A percentile compares a stretch with the other conserved stretches of the same genome.
phyloP scores from a whole-genome alignment of 768 basidiomycete genomes.

The Cyclocybe cylindracea region DNA sequence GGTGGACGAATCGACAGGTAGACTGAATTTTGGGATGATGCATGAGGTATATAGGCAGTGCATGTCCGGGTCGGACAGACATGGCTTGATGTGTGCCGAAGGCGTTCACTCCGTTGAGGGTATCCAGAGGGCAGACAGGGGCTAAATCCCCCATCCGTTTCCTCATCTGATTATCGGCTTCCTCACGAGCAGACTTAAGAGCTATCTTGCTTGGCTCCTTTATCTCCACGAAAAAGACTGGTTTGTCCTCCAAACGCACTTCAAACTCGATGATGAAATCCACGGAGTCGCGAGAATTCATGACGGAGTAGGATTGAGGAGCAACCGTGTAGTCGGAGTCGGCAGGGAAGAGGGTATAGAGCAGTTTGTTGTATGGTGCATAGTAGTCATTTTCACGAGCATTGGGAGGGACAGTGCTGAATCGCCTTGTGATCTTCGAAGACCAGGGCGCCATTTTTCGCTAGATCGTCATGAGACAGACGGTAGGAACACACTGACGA shows the following conservation, averaged over 20 bases:
- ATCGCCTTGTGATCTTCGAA: neutral
- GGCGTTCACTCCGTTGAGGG: slow-evolving; percentile 25
- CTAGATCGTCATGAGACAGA: too few relatives aligned
- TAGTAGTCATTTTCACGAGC: too few relatives aligned
- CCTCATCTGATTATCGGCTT: slow-evolving; percentile 22
- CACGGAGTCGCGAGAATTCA: neutral
- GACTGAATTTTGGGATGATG: neutral
- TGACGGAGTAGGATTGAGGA: slow-evolving; percentile 6
- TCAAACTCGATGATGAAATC: slow-evolving; percentile 20
- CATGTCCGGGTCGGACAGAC: slow-evolving; percentile 8
- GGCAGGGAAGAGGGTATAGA: slow-evolving; percentile 15
- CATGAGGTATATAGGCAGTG: neutral
- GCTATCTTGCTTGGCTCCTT: slow-evolving; percentile 11
- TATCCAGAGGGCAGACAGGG: slow-evolving; percentile 13
- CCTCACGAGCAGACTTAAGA: slow-evolving; percentile 17
- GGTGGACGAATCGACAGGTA: neutral
- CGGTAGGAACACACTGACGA: too few relatives aligned
- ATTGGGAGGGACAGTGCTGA: slow-evolving; percentile 9
- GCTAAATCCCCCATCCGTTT: slow-evolving; percentile 17
- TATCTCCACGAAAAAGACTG: slow-evolving; percentile 30
- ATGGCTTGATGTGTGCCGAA: slow-evolving; percentile 20
- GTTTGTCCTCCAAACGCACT: slow-evolving; percentile 10
- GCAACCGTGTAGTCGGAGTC: slow-evolving; percentile 11
- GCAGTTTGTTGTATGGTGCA: too few relatives aligned
- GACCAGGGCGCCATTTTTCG: too few relatives aligned